A percentile compares a stretch with the other conserved stretches of the same genome.
Evolutionary conservation across 257 asterid genomes (phyloP).

Genomic region (Solanum pinnatisectum): DNA sequence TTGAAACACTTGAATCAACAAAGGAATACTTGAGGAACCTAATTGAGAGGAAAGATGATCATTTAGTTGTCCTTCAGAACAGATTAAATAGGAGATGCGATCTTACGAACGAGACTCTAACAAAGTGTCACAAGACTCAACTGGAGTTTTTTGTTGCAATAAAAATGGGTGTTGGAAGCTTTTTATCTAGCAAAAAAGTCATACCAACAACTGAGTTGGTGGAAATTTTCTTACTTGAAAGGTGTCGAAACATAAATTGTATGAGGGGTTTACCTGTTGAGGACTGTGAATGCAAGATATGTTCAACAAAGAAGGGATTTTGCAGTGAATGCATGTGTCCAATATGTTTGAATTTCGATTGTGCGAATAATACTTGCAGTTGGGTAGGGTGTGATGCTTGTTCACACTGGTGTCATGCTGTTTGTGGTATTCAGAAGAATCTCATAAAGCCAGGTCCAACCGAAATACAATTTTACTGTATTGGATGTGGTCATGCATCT

Average conservation of each 20-base stretch:
- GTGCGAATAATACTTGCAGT: conserved; percentile 83
- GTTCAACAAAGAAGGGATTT: conserved; percentile 78
- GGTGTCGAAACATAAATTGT: conserved; percentile 81
- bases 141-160: conserved; percentile 71
- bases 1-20: conserved; percentile 59
- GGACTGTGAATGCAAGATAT: conserved; percentile 84
- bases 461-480: conserved; percentile 86
- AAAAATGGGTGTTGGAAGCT: conserved; percentile 60
- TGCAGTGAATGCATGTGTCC: conserved; percentile 98
- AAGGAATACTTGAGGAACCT: conserved; percentile 25
- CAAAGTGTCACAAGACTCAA: conserved; percentile 65
- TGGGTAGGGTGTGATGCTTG: conserved; percentile 99
- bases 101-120: conserved; percentile 55
- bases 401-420: conserved; percentile 93
- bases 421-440: conserved; percentile 62
- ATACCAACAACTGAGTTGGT: conserved; percentile 47
- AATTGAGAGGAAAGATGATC: conserved; percentile 58
- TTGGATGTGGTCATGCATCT: conserved; percentile 75
- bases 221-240: conserved; percentile 64
- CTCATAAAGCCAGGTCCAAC: conserved; percentile 77
- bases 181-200: conserved; percentile 29
- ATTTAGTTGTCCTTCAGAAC: conserved; percentile 35
- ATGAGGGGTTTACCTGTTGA: conserved; percentile 73
- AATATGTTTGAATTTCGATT: conserved; percentile 76
- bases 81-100: conserved; percentile 76